Evolutionary conservation across 2,329 filamentous ascomycete genomes (phyloP).

Genomic region (Ceratocystis albifundus): DNA sequence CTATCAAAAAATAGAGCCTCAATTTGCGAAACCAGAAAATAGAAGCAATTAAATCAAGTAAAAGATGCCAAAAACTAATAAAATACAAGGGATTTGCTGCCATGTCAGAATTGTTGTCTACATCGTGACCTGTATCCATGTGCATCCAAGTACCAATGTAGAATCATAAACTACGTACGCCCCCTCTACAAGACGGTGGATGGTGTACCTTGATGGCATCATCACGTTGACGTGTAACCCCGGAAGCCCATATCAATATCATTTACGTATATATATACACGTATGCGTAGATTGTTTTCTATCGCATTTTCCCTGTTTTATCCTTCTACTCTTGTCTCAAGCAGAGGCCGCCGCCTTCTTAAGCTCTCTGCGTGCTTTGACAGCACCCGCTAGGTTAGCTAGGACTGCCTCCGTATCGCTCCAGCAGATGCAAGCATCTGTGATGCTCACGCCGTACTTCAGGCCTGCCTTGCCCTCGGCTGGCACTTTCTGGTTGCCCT

Average conservation of each 20-base stretch:
- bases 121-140: too few species aligned
- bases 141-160: too few species aligned
- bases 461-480: slow-evolving; percentile 72
- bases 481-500: slow-evolving; percentile 87
- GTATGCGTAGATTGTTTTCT: slow-evolving; percentile 15
- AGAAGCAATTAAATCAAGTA: not conserved
- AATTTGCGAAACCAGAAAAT: not conserved
- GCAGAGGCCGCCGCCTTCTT: slow-evolving; percentile 22
- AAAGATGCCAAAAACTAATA: too few species aligned
- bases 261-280: not conserved
- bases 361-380: slow-evolving; percentile 55
- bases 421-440: slow-evolving; percentile 94
- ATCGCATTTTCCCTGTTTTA: slow-evolving; percentile 21
- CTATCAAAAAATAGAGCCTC: not conserved
- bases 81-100: not conserved
- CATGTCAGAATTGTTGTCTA: too few species aligned
- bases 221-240: not conserved
- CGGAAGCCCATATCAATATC: not conserved
- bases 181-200: not conserved
- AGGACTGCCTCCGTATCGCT: slow-evolving; percentile 74
- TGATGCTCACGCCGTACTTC: slow-evolving; percentile 92
- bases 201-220: not conserved
- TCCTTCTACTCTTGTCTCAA: not conserved
- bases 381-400: slow-evolving; percentile 64
- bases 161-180: too few species aligned